These are phyloP conservation scores for Saccharum hybrid DNA, from an alignment of 202 grass and related monocot genomes.

Conservation along the genomic window DNA sequence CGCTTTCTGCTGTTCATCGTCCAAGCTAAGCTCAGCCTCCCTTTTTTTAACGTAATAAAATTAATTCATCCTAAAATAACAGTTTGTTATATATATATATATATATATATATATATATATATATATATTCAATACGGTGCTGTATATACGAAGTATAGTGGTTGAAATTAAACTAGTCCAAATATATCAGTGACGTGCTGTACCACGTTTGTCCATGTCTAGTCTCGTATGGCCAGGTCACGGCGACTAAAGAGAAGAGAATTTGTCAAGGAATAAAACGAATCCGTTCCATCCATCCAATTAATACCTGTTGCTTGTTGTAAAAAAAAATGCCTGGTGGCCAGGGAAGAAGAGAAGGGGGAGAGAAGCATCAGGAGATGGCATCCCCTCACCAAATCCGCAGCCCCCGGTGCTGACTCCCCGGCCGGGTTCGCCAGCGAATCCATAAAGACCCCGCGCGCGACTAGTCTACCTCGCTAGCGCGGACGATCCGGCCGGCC, in stretches of 20 bases:
- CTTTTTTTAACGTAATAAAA: neutral
- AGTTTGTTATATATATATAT: no score
- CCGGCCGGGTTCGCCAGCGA: neutral
- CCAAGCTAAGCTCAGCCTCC: no score
- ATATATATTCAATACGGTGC: neutral
- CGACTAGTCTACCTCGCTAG: neutral
- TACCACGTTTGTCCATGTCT: no score
- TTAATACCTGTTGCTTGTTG: constrained; percentile 29
- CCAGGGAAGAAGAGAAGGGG: neutral
- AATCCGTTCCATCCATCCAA: constrained; percentile 16
- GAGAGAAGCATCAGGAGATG: constrained; percentile 21
- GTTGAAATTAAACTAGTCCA: constrained; percentile 17
- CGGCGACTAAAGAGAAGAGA: neutral
- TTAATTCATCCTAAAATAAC: neutral
- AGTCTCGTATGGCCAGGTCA: no score
- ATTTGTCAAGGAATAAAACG: constrained; percentile 34
- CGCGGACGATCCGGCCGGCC: neutral
- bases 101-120: no score
- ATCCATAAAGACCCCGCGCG: constrained; percentile 39
- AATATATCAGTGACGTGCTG: no score
- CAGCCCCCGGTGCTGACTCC: neutral
- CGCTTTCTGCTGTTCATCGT: neutral
- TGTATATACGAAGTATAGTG: neutral
- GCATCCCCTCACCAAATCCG: constrained; percentile 53
- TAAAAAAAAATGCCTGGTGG: constrained; percentile 27